Percentiles rank a stretch among this genome's conserved stretches.
Evolutionary conservation across 2,329 filamentous ascomycete genomes (phyloP).

Genomic region (Hymenoscyphus linearis): DNA sequence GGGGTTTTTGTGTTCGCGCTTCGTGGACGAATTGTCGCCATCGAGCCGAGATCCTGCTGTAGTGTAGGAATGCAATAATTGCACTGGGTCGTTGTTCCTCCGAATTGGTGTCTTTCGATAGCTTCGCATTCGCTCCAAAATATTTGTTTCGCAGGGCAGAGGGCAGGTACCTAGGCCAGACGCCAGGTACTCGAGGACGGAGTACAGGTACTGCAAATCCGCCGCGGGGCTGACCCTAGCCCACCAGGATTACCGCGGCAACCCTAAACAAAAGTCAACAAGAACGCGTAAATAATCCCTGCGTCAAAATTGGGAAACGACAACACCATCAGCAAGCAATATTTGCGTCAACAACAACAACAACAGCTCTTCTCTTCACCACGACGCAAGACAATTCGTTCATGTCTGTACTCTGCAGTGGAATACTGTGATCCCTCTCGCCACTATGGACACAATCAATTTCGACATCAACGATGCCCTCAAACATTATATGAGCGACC

Average conservation of each 20-base stretch:
- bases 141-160: background rate
- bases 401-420: slow-evolving; percentile 17
- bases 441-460: slow-evolving; percentile 65
- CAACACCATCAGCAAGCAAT: slow-evolving; percentile 1
- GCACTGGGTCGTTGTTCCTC: background rate
- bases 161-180: too few species aligned
- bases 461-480: slow-evolving; percentile 97
- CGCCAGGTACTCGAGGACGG: too few species aligned
- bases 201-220: background rate
- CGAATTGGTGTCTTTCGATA: background rate
- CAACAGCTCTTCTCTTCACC: too few species aligned
- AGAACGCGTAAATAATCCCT: slow-evolving; percentile 11
- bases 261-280: slow-evolving; percentile 9
- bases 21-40: slow-evolving; percentile 29
- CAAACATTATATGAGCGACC: slow-evolving; percentile 95
- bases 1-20: slow-evolving; percentile 26
- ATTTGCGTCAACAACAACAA: slow-evolving; percentile 23
- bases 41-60: slow-evolving; percentile 5
- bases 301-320: background rate
- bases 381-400: slow-evolving; percentile 14
- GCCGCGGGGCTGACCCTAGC: background rate
- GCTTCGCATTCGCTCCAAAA: background rate
- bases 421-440: slow-evolving; percentile 14
- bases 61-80: background rate
- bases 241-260: background rate